Conservation (phyloP, 495 filamentous ascomycete genomes). For the Penicillium coprophilum region DNA sequence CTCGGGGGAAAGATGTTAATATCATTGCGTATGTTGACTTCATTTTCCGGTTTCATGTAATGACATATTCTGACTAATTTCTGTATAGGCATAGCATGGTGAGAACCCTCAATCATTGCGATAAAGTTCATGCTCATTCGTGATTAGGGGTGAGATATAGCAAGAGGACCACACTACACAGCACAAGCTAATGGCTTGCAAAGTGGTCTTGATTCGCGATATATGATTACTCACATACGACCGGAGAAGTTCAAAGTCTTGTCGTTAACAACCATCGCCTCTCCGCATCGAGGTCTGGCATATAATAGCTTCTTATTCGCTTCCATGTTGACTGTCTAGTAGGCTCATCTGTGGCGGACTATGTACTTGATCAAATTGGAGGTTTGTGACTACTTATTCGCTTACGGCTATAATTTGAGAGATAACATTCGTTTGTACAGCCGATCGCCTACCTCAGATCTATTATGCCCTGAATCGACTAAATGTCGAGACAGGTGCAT, state of each 20-base stretch:
- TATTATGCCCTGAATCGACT: constrained; percentile 67
- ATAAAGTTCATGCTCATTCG: constrained; percentile 4
- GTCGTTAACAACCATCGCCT: constrained; percentile 84
- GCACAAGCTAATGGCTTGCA: constrained; percentile 21
- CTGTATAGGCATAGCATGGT: constrained; percentile 69
- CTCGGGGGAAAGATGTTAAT: constrained; percentile 74
- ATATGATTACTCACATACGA: constrained; percentile 81
- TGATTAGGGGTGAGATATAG: constrained; percentile 46
- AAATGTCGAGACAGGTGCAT: constrained; percentile 77
- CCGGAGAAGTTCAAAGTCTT: constrained; percentile 69
- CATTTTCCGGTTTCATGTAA: neutral
- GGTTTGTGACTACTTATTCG: constrained; percentile 20
- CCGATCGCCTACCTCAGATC: constrained; percentile 59
- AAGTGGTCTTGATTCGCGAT: constrained; percentile 85
- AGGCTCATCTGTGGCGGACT: constrained; percentile 83
- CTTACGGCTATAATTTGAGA: neutral
- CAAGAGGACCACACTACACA: neutral
- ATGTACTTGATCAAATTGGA: constrained; percentile 69
- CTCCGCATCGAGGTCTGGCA: constrained; percentile 71
- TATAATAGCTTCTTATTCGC: neutral
- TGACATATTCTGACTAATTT: constrained; percentile 15
- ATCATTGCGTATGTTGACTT: constrained; percentile 71
- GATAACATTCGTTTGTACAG: constrained; percentile 23
- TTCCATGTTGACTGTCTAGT: constrained; percentile 6
- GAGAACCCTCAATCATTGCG: constrained; percentile 16